phyloP scores from a whole-genome alignment of 179 eudicot genomes.

The Carnegiea gigantea region DNA sequence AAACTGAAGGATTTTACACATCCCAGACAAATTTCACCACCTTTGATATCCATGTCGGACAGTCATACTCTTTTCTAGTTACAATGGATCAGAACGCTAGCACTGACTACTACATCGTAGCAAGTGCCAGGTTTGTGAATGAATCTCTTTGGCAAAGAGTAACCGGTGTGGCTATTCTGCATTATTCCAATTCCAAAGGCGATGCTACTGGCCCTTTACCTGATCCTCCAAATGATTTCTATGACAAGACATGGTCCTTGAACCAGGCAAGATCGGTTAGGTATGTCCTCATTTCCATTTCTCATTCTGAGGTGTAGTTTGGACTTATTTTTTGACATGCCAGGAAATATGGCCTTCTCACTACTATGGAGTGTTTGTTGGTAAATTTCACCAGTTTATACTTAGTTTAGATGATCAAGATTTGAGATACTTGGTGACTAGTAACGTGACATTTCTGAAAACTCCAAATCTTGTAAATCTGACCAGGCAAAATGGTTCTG shows the following conservation, averaged over 20 bases:
- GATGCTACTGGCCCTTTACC: conserved; percentile 85
- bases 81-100: conserved; percentile 98
- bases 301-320: neutral
- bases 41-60: conserved; percentile 94
- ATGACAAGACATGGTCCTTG: conserved; percentile 58
- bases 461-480: neutral
- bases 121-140: conserved; percentile 88
- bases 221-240: conserved; percentile 81
- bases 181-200: conserved; percentile 85
- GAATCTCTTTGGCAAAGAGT: conserved; percentile 77
- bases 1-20: conserved; percentile 88
- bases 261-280: conserved; percentile 91
- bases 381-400: too few relatives aligned
- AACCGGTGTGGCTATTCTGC: conserved; percentile 90
- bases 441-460: neutral
- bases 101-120: conserved; percentile 88
- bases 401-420: neutral
- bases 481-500: conserved; percentile 70
- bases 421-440: neutral
- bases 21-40: conserved; percentile 62
- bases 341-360: neutral
- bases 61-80: conserved; percentile 86
- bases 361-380: neutral
- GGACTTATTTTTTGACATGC: neutral
- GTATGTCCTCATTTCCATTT: conserved; percentile 34